Evolutionary conservation across 371 early-diverging fungal genomes (phyloP), one percentile per base, ranked within the genome.

Genomic region (Amoeboradix gromovi): DNA sequence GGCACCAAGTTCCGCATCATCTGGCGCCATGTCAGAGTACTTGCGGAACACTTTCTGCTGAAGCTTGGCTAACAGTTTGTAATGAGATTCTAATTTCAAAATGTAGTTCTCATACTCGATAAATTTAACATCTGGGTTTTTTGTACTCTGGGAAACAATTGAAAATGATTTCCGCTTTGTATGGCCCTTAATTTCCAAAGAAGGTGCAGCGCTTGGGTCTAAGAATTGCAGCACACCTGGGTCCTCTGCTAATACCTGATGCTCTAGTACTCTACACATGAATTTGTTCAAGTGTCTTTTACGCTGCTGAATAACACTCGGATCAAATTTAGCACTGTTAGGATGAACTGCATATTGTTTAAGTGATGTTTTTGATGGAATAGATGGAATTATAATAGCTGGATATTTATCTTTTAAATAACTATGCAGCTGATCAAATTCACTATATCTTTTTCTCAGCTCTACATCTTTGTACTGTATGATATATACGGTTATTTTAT

Each of bases 361-460:
- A 29, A 94, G 74, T 30, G 87, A 81, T 77, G 92, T 92, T 77
- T 94, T 93, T 70, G 89, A 91, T 12, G 96, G 96, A 72, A 95
- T 91, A 48, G 92, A 92, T 27, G 96, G 93, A 27, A 94, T 83
- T 30, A 91, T 80, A 5, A 85, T 72, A 0, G 85, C 83, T 22
- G 92, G 93, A 74, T 92, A 86, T 66, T 88, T 80, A 48, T 81
- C 77, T 30, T 79, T 75, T 68, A 95, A 79, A 17, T 82, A 77
- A 65, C 77, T 83, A 69, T 90, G 80, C 68, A 95, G 78, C 17
- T 87, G 83, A 74, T 92, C 93, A 73, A 95, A 95, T 71, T 95
- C 96, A 65, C 91, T 90, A 76, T 95, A 95, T 48, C 96, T 48
- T 48, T 48, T 48, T 48, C 48, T 48, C 22, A 48, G 5, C 22